Conservation (phyloP, 305 asterid species). For the Plantago coronopus region DNA sequence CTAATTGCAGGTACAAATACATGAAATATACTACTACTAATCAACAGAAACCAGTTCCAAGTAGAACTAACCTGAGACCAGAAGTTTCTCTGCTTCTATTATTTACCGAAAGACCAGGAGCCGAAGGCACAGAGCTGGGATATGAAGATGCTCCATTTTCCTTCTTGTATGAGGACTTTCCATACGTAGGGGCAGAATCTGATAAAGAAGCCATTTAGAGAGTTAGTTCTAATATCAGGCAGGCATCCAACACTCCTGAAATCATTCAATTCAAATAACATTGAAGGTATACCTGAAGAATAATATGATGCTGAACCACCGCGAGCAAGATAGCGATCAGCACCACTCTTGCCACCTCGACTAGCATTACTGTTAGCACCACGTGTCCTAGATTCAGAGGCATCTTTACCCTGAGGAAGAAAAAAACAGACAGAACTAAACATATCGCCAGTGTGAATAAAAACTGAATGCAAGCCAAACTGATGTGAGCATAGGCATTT, state of each 20-base stretch:
- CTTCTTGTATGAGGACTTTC: slow-evolving; percentile 55
- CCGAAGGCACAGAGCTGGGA: slow-evolving; percentile 41
- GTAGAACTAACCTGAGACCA: slow-evolving; percentile 45
- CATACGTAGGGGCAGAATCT: slow-evolving; percentile 53
- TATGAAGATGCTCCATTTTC: slow-evolving; percentile 54
- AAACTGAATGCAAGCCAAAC: no score
- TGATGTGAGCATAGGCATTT: no score
- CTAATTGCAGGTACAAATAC: slow-evolving; percentile 11
- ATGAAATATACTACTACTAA: neutral
- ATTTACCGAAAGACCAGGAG: slow-evolving; percentile 41
- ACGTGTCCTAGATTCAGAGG: slow-evolving; percentile 55
- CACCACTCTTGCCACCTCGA: slow-evolving; percentile 54
- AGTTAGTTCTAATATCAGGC: slow-evolving; percentile 1
- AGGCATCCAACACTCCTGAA: neutral
- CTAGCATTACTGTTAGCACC: slow-evolving; percentile 52
- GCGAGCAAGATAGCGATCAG: slow-evolving; percentile 53
- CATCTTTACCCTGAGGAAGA: slow-evolving; percentile 58
- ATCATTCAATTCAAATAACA: neutral
- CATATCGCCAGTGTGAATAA: slow-evolving; percentile 10
- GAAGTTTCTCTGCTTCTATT: slow-evolving; percentile 46
- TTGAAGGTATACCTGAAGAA: slow-evolving; percentile 49
- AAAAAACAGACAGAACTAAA: slow-evolving; percentile 2
- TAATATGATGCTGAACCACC: slow-evolving; percentile 44
- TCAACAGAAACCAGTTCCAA: slow-evolving; percentile 12
- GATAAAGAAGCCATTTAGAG: slow-evolving; percentile 23